Evolutionary conservation across 2,329 filamentous ascomycete species (phyloP).

Genomic region (Penicillium sp.): DNA sequence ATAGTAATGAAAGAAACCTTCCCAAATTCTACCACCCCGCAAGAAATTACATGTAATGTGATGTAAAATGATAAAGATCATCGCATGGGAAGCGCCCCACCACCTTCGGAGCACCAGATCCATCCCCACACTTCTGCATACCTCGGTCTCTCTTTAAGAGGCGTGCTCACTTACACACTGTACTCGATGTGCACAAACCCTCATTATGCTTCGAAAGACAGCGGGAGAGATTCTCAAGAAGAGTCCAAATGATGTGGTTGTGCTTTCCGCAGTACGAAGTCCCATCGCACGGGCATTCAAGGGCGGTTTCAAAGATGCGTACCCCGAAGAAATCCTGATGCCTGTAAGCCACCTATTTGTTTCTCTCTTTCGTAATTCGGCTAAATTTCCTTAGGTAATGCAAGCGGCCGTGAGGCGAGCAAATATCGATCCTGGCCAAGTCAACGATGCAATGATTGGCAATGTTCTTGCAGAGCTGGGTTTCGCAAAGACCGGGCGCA

Average conservation of each 20-base stretch:
- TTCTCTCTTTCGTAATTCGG: not conserved
- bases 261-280: slow-evolving; percentile 87
- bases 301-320: slow-evolving; percentile 80
- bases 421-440: slow-evolving; percentile 67
- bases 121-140: not conserved
- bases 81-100: not conserved
- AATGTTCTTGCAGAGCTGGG: slow-evolving; percentile 89
- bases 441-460: slow-evolving; percentile 82
- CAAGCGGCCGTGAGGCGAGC: slow-evolving; percentile 52
- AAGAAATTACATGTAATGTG: not conserved
- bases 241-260: slow-evolving; percentile 76
- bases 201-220: not conserved
- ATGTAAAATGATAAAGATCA: not conserved
- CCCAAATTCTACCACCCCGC: not conserved
- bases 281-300: slow-evolving; percentile 81
- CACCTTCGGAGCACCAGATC: not conserved
- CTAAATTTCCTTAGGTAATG: not conserved
- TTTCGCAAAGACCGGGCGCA: slow-evolving; percentile 84
- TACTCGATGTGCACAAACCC: not conserved
- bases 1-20: not conserved
- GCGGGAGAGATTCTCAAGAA: slow-evolving; percentile 67
- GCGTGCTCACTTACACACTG: not conserved
- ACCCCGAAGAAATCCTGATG: slow-evolving; percentile 84
- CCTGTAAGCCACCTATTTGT: slow-evolving; percentile 62
- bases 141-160: not conserved